Evolutionary conservation across 352 stramenopile species (phyloP).

Genomic region (Phytophthora syringae): DNA sequence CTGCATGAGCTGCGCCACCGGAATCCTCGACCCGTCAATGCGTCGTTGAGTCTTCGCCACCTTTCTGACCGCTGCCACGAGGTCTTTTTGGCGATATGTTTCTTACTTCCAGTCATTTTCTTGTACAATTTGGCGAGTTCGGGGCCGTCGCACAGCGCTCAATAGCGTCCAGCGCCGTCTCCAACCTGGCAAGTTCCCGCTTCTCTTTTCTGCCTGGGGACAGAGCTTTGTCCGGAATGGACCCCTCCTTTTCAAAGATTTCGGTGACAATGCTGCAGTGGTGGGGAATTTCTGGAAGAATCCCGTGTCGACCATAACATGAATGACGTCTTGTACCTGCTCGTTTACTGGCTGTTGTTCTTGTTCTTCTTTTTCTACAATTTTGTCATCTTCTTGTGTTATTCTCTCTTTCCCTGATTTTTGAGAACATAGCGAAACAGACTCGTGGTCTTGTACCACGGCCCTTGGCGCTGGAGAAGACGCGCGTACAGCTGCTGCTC

Average conservation of each 20-base stretch:
- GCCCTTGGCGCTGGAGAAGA: conserved; percentile 77
- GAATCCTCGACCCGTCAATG: conserved; percentile 77
- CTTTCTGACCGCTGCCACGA: conserved; percentile 50
- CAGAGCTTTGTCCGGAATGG: not conserved
- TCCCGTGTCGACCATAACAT: conserved; percentile 42
- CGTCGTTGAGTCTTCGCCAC: conserved; percentile 66
- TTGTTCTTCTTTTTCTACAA: conserved; percentile 3
- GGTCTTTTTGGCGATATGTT: conserved; percentile 46
- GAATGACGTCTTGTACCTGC: conserved; percentile 51
- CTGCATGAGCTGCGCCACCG: conserved; percentile 63
- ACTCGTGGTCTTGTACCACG: conserved; percentile 75
- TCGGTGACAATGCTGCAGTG: not conserved
- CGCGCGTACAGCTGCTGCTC: conserved; percentile 80
- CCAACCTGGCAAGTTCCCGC: conserved; percentile 19
- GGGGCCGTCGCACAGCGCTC: conserved; percentile 51
- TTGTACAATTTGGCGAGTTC: conserved; percentile 62
- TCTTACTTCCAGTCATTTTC: conserved; percentile 62
- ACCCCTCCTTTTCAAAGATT: not conserved
- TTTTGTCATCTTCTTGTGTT: not conserved
- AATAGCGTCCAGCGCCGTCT: conserved; percentile 57
- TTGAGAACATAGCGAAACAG: conserved; percentile 65
- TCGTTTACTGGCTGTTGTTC: conserved; percentile 23
- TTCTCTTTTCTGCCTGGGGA: conserved; percentile 10
- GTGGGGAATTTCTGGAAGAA: conserved; percentile 46
- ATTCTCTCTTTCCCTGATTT: conserved; percentile 8